A percentile compares a stretch with the other conserved stretches of the same genome.
Conservation (phyloP, 2,329 filamentous ascomycete species). For the Emergomyces orientalis region DNA sequence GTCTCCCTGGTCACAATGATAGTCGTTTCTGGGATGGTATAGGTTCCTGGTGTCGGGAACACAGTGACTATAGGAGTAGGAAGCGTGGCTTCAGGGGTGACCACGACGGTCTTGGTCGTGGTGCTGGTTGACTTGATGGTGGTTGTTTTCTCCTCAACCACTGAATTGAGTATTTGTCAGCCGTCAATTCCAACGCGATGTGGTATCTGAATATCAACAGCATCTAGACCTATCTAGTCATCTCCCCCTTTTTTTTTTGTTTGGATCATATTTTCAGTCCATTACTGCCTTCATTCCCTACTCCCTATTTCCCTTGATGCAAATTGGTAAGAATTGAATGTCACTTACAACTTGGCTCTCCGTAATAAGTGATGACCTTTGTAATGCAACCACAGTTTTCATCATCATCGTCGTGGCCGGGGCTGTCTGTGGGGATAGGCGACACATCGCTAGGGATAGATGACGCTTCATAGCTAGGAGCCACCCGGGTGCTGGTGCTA, state of each 20-base stretch:
- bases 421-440: not conserved
- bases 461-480: not conserved
- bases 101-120: slow-evolving; percentile 29
- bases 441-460: not conserved
- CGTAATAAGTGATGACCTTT: slow-evolving; percentile 62
- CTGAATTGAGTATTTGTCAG: slow-evolving; percentile 9
- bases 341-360: slow-evolving; percentile 52
- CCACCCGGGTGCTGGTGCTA: not conserved
- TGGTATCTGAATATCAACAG: not conserved
- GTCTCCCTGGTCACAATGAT: slow-evolving; percentile 57
- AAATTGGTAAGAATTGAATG: not conserved
- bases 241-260: slow-evolving; percentile 23
- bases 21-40: slow-evolving; percentile 67
- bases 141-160: slow-evolving; percentile 21
- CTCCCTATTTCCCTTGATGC: not conserved
- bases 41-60: slow-evolving; percentile 59
- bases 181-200: not conserved
- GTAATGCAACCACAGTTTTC: slow-evolving; percentile 60
- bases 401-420: not conserved
- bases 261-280: not conserved
- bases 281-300: not conserved
- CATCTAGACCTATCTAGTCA: too few relatives aligned
- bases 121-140: slow-evolving; percentile 33
- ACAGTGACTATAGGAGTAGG: slow-evolving; percentile 43
- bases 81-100: slow-evolving; percentile 24